Percentiles rank a stretch among this genome's conserved stretches.
Evolutionary conservation across 805 yeast species (phyloP).

Genomic region (Myxozyma neglecta): DNA sequence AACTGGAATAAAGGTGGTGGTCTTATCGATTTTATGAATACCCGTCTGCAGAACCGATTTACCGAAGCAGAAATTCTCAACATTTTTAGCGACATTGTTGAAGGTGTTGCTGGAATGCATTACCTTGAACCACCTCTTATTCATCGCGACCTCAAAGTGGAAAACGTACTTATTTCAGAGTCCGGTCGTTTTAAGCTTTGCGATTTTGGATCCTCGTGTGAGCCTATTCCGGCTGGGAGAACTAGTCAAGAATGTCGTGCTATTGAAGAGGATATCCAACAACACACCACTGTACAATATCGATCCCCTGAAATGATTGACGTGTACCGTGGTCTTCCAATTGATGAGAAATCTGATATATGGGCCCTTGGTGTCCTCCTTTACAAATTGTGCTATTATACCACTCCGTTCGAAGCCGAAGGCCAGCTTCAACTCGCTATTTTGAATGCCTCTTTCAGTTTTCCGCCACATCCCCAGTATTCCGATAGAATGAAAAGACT

Average conservation of each 20-base stretch:
- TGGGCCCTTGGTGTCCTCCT: conserved; percentile 96
- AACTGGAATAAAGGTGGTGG: conserved; percentile 52
- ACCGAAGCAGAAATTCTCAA: conserved; percentile 73
- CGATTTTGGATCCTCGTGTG: conserved; percentile 85
- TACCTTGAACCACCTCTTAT: conserved; percentile 62
- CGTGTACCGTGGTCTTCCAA: conserved; percentile 74
- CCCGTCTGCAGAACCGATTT: conserved; percentile 74
- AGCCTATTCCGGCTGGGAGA: conserved; percentile 67
- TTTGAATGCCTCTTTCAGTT: conserved; percentile 75
- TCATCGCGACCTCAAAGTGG: conserved; percentile 92
- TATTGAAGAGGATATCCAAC: conserved; percentile 79
- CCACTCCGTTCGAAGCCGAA: conserved; percentile 86
- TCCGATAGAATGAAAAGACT: conserved; percentile 72
- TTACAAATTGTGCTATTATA: conserved; percentile 86
- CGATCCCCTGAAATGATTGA: conserved; percentile 96
- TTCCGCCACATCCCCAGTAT: conserved; percentile 67
- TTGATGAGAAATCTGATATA: conserved; percentile 88
- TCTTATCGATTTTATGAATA: conserved; percentile 83
- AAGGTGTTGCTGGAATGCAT: conserved; percentile 87
- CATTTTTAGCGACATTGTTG: conserved; percentile 77
- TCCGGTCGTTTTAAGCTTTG: conserved; percentile 80
- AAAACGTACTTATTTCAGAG: conserved; percentile 72
- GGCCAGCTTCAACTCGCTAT: conserved; percentile 72
- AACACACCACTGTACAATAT: conserved; percentile 94
- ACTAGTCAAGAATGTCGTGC: conserved; percentile 69